These are phyloP conservation scores for Heritiera littoralis DNA, from an alignment of 345 rosid genomes.

Conservation along the genomic window DNA sequence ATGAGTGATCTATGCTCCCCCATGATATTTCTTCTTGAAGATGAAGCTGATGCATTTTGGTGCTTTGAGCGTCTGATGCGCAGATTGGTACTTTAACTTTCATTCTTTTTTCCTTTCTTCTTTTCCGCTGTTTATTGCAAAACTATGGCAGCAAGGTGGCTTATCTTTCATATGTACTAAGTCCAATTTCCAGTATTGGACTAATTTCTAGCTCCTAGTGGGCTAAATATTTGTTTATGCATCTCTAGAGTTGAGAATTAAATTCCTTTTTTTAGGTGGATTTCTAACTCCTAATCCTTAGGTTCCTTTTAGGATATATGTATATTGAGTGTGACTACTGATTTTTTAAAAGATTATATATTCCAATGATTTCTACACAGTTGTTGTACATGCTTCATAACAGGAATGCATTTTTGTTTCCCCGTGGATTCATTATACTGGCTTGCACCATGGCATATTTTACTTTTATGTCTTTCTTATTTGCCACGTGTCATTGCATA, in stretches of 20 bases:
- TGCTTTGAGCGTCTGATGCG: constrained; percentile 97
- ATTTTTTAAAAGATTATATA: not conserved
- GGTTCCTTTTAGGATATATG: not conserved
- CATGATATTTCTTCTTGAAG: constrained; percentile 90
- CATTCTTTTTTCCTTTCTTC: not conserved
- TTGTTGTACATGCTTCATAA: not conserved
- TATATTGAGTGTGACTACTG: not conserved
- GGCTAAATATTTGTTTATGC: not conserved
- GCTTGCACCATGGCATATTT: not conserved
- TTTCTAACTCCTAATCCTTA: not conserved
- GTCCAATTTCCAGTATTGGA: not conserved
- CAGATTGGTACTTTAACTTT: constrained; percentile 65
- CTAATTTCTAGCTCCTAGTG: not conserved
- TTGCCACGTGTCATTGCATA: not conserved
- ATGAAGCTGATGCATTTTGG: constrained; percentile 99
- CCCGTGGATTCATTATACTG: not conserved
- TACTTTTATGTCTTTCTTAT: not conserved
- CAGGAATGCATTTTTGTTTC: not conserved
- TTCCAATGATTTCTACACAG: not conserved
- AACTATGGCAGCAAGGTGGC: not conserved
- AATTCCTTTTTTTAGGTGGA: not conserved
- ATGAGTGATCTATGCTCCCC: constrained; percentile 99
- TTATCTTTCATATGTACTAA: constrained; percentile 3
- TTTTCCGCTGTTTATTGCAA: not conserved
- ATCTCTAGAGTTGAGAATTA: not conserved